A percentile compares a stretch with the other conserved stretches of the same genome.
Evolutionary conservation across 208 protist species (phyloP).

Genomic region (Novymonas esmeraldas): DNA sequence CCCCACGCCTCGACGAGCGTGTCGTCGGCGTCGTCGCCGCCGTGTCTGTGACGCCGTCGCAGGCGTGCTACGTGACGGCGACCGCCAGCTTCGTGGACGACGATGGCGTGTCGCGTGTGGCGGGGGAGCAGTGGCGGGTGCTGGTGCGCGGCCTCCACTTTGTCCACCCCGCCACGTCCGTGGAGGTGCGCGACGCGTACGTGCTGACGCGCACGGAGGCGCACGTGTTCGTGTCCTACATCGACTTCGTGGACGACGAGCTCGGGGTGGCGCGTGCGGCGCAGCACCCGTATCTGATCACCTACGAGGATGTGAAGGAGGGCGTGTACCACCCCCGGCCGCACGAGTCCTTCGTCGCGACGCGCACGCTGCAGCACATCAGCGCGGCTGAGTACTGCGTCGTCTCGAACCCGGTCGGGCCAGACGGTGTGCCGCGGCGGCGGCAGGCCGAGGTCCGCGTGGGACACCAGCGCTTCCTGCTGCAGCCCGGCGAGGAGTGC

Average conservation of each 20-base stretch:
- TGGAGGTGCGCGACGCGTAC: conserved; percentile 36
- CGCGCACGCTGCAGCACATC: conserved; percentile 47
- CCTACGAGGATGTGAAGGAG: conserved; percentile 50
- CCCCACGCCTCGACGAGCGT: conserved; percentile 34
- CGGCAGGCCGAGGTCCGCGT: conserved; percentile 85
- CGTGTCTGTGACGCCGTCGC: conserved; percentile 7
- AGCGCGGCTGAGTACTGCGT: conserved; percentile 92
- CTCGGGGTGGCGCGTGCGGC: conserved; percentile 74
- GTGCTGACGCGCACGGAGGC: conserved; percentile 45
- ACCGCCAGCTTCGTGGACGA: conserved; percentile 31
- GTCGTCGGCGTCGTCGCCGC: conserved; percentile 17
- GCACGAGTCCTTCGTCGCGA: conserved; percentile 57
- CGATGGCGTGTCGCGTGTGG: conserved; percentile 47
- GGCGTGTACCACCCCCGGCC: conserved; percentile 63
- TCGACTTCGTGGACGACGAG: conserved; percentile 52
- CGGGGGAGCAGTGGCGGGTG: conserved; percentile 91
- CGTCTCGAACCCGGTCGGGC: conserved; percentile 71
- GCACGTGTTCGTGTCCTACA: conserved; percentile 45
- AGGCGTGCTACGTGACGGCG: conserved; percentile 40
- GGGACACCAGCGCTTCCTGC: conserved; percentile 81
- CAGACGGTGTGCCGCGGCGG: conserved; percentile 55
- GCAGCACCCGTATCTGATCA: conserved; percentile 88
- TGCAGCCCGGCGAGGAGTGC: conserved; percentile 64
- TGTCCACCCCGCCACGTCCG: conserved; percentile 27
- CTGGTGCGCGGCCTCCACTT: conserved; percentile 84